Conservation (phyloP, 306 rosid species). For the Castanopsis chinensis region DNA sequence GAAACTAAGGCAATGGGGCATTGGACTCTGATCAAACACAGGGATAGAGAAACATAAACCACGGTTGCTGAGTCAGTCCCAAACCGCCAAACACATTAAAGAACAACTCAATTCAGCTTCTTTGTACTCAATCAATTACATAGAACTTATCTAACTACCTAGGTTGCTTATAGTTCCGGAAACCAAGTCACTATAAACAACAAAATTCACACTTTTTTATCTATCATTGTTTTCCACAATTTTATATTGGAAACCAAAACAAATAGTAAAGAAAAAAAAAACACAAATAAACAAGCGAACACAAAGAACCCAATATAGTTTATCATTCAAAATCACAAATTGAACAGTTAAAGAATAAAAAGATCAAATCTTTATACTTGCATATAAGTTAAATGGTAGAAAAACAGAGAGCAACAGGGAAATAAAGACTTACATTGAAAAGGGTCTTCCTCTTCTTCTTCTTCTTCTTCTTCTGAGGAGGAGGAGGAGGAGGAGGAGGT, state of each 20-base stretch:
- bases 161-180: not conserved
- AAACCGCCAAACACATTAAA: not conserved
- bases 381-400: not conserved
- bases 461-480: slow-evolving; percentile 3
- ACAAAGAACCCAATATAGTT: not conserved
- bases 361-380: not conserved
- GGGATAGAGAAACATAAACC: not conserved
- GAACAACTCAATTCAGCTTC: not conserved
- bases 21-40: not conserved
- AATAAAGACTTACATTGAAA: slow-evolving; percentile 32
- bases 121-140: not conserved
- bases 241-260: not conserved
- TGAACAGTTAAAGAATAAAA: not conserved
- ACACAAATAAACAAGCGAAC: not conserved
- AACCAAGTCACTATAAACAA: not conserved
- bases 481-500: slow-evolving; percentile 17
- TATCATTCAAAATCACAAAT: not conserved
- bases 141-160: not conserved
- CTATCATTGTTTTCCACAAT: not conserved
- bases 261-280: not conserved
- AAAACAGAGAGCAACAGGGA: slow-evolving; percentile 10
- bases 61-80: not conserved
- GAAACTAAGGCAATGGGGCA: not conserved
- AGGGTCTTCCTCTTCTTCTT: slow-evolving; percentile 13
- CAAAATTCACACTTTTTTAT: not conserved